These are phyloP conservation scores for Condylostoma magnum DNA, from an alignment of 169 alveolate genomes.

Conservation along the genomic window DNA sequence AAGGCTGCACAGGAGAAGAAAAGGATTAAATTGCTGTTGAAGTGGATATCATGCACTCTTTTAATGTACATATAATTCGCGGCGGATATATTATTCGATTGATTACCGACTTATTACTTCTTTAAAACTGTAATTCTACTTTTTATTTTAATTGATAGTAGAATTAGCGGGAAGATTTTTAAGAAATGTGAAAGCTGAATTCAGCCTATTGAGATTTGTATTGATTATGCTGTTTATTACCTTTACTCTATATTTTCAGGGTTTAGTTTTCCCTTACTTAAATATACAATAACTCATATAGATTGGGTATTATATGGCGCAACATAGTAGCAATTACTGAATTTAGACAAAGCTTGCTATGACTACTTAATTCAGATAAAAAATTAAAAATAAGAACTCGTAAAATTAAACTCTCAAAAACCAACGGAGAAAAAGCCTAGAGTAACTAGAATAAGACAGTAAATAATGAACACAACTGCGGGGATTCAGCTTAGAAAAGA, in stretches of 20 bases:
- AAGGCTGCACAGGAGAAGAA: neutral
- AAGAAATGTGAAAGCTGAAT: conserved; percentile 12
- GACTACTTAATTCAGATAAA: too few species aligned
- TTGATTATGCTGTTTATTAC: neutral
- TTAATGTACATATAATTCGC: neutral
- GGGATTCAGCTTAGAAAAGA: too few species aligned
- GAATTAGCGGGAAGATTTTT: neutral
- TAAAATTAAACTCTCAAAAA: too few species aligned
- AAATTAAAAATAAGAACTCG: too few species aligned
- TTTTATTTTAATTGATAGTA: conserved; percentile 9
- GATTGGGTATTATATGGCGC: conserved; percentile 1
- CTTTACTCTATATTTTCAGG: neutral
- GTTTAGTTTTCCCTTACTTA: conserved; percentile 1
- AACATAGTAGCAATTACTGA: neutral
- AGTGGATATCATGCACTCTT: conserved; percentile 24
- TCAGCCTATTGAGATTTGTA: neutral
- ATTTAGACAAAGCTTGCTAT: neutral
- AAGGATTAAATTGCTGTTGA: neutral
- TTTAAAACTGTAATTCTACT: neutral
- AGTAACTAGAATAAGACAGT: too few species aligned
- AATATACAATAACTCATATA: neutral
- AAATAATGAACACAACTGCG: too few species aligned
- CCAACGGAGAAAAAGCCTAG: too few species aligned
- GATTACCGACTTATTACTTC: conserved; percentile 27
- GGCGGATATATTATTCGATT: neutral